phyloP scores from a whole-genome alignment of 2,329 filamentous ascomycete species.

The Pyricularia pennisetigena region DNA sequence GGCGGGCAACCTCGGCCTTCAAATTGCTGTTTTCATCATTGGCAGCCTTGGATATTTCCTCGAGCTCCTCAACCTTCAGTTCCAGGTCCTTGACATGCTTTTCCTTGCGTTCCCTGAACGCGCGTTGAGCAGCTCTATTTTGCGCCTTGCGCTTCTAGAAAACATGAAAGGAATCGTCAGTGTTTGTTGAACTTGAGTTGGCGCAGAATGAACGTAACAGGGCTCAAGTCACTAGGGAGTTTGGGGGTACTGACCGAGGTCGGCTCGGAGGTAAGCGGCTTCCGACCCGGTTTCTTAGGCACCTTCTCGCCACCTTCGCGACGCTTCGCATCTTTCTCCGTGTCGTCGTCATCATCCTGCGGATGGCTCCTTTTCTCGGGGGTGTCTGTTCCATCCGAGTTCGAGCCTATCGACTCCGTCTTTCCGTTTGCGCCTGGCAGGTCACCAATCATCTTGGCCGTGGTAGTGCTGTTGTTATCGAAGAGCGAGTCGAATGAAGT shows the following conservation, averaged over 20 bases:
- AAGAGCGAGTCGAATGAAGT: conserved; percentile 62
- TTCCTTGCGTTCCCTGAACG: conserved; percentile 91
- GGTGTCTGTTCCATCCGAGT: conserved; percentile 44
- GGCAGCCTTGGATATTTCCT: conserved; percentile 73
- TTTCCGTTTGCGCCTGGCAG: conserved; percentile 44
- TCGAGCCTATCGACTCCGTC: conserved; percentile 41
- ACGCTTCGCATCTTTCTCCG: conserved; percentile 50
- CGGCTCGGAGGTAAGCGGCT: conserved; percentile 90
- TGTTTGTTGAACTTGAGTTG: not conserved
- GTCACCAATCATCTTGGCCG: conserved; percentile 66
- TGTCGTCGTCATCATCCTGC: conserved; percentile 59
- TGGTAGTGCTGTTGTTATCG: conserved; percentile 26
- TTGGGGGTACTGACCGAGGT: conserved; percentile 67
- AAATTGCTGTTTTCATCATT: conserved; percentile 80
- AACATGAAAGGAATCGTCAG: conserved; percentile 12
- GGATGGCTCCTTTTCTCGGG: conserved; percentile 65
- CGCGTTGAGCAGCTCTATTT: conserved; percentile 84
- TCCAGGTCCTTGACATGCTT: conserved; percentile 82
- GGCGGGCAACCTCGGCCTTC: conserved; percentile 77
- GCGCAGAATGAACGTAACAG: not conserved
- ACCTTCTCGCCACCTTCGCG: conserved; percentile 76
- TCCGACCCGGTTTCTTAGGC: conserved; percentile 91
- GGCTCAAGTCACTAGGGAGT: not conserved
- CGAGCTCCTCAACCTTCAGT: conserved; percentile 62
- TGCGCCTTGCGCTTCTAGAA: conserved; percentile 87